A percentile compares a stretch with the other conserved stretches of the same genome.
Evolutionary conservation across 768 basidiomycete genomes (phyloP).

Genomic region (Omphalotus guepiniiformis): DNA sequence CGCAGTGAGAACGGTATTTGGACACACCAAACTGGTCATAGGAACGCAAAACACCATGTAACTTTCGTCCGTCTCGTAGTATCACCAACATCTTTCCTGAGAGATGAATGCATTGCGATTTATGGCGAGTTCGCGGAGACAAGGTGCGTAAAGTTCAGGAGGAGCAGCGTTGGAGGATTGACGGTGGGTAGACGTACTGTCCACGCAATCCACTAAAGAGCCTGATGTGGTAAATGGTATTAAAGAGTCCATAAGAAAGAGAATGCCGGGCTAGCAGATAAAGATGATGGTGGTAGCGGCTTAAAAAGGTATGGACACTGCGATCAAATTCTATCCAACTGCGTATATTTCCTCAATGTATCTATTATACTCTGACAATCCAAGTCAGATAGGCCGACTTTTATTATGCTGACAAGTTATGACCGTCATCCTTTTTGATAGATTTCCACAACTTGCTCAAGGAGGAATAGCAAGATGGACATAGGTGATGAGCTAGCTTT

Average conservation of each 20-base stretch:
- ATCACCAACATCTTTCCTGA: conserved; percentile 98
- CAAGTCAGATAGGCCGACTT: neutral
- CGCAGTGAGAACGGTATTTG: neutral
- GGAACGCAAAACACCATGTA: conserved; percentile 92
- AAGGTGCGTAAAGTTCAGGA: conserved; percentile 23
- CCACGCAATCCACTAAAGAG: conserved; percentile 97
- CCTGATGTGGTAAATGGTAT: conserved; percentile 99
- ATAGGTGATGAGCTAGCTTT: conserved; percentile 87
- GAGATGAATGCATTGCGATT: neutral
- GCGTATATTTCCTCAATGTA: neutral
- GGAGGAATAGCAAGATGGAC: conserved; percentile 73
- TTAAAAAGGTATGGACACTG: neutral
- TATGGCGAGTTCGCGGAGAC: conserved; percentile 11
- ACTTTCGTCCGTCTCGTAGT: conserved; percentile 91
- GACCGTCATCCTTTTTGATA: conserved; percentile 27
- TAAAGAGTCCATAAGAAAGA: conserved; percentile 74
- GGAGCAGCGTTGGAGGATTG: conserved; percentile 42
- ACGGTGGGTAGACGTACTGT: conserved; percentile 88
- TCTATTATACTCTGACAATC: neutral
- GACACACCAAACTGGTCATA: conserved; percentile 95
- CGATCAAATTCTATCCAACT: neutral
- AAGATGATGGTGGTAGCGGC: neutral
- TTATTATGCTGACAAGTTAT: conserved; percentile 34
- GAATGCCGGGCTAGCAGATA: neutral
- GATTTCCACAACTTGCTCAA: conserved; percentile 65